Base-by-base conservation (phyloP, 2,329 filamentous ascomycete genomes). In the Paramyrothecium roridum region DNA sequence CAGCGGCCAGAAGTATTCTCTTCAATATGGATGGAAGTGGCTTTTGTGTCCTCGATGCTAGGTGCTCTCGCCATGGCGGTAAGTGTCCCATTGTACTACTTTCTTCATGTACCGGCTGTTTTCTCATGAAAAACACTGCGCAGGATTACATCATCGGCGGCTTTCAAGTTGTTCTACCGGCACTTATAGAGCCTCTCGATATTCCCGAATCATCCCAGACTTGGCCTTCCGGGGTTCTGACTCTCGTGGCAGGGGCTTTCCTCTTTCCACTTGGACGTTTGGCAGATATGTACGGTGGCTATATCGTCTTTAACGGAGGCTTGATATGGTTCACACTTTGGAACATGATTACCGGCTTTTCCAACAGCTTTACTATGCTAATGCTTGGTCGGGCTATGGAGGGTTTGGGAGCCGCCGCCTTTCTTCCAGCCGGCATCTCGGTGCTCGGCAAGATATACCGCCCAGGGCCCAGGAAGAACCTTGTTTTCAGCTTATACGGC, bases 141-240 rank as follows among this genome's bases (percentile, higher is more conserved):
- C 64, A 84, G 78, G 88, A 91, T 69, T 91, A 87, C 69, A 86
- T 87, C 66, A 81, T 92, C 45, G 88, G 86, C 52, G 89, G 90
- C 17, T 93, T 91, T 66, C 81, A 80, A 50, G 86, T 88, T 61
- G 81, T 92, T 23, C 73, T 91, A 1, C 89, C 89, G 1, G 83
- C 82, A 0, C 70, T 93, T 13, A 76, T 84, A 26, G 67, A 71
- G 43, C 78, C 83, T 4, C 77, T 93, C 8, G 58, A 84, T 50
- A 91, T 93, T 49, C 83, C 88, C 0, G 77, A 67, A 65, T 80
- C 64, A 53, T 85, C 66, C 65, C 80, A 65, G 72, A 90, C 74
- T 73, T 90, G 83, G 89, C 88, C 72, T 63, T 84, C 72, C 68
- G 86, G 73, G 63, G 77, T 84, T 48, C 80, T 85, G 40, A 85